Evolutionary conservation across 2,329 filamentous ascomycete genomes (phyloP).

Genomic region (Penicillium sp.): DNA sequence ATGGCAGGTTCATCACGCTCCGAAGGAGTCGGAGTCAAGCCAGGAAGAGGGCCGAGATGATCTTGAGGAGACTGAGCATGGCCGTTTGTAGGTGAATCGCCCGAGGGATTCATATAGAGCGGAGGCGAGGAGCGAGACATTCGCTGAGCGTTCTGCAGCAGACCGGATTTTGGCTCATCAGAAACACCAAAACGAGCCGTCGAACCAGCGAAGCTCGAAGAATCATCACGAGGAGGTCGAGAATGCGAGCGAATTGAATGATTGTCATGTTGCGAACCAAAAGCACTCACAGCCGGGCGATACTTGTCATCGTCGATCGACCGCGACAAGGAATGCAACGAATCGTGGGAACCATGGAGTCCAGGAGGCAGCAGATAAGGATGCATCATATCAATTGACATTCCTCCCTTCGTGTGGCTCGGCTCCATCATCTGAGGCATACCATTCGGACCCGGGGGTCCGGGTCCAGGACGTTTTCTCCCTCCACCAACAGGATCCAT

Average conservation of each 20-base stretch:
- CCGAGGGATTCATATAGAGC: constrained; percentile 25
- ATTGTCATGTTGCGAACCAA: constrained; percentile 53
- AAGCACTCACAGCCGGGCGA: constrained; percentile 63
- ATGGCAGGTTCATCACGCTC: constrained; percentile 19
- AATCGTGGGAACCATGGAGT: constrained; percentile 78
- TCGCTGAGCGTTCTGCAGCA: constrained; percentile 61
- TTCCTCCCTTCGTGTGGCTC: constrained; percentile 48
- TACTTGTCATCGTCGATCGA: constrained; percentile 86
- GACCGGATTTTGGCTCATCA: constrained; percentile 55
- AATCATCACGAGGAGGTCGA: constrained; percentile 47
- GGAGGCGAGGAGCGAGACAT: constrained; percentile 61
- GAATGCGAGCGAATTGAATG: constrained; percentile 44
- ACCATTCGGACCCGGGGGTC: constrained; percentile 27
- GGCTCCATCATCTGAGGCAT: constrained; percentile 46
- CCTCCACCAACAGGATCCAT: constrained; percentile 37
- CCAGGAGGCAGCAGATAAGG: constrained; percentile 93
- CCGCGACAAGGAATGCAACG: constrained; percentile 81
- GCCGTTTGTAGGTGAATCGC: constrained; percentile 14
- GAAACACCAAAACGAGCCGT: constrained; percentile 47
- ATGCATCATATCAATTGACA: constrained; percentile 66
- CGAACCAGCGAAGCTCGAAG: constrained; percentile 58
- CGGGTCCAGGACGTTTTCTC: constrained; percentile 51
- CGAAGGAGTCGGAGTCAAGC: constrained; percentile 9
- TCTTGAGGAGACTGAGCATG: constrained; percentile 16
- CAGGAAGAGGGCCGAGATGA: constrained; percentile 18